Evolutionary conservation across 768 basidiomycete genomes (phyloP), one percentile per base, ranked within the genome.

Genomic region (Antrodiella citrinella): DNA sequence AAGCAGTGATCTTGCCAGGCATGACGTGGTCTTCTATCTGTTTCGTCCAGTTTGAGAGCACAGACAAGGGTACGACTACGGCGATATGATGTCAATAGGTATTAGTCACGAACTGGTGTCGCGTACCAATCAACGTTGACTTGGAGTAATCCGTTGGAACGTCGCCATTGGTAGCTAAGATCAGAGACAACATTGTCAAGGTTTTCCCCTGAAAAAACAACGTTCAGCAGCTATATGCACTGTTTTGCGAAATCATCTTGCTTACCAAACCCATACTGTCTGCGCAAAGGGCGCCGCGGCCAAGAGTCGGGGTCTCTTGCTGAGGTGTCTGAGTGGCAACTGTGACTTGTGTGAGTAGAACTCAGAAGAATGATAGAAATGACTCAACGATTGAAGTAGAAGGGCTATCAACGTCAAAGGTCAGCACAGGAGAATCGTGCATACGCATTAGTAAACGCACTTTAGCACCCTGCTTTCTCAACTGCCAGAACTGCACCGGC

Each of bases 401-500:
- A 72, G 0, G 57, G 47, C 63, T 68, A 44, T 49, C 15, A 19
- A 10, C 15, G 21, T 26, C 40, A 49, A 40, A 18, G 15, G 2
- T 10, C 10, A 23, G 26, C 5, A 21, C 26, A 10, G 30, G 30
- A 51, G 21, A 24, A 13, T n/a, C 19, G 30, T 7, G n/a, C n/a
- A n/a, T n/a, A n/a, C n/a, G n/a, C n/a, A n/a, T n/a, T n/a, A n/a
- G n/a, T n/a, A n/a, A 13, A 56, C 70, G 15, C 51, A 81, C 87
- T 70, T 84, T 81, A 45, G 62, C 59, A 0, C 71, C 74, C 23
- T 65, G 69, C 59, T 77, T 82, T 58, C 68, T 76, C 23, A 82
- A 64, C 59, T 90, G 82, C 93, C 92, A 96, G 59, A 96, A 92
- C 64, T 95, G 93, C 1, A 91, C 86, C 0, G 90, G 84, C 26